phyloP scores from a whole-genome alignment of 768 basidiomycete genomes.

The Amanita thiersii region DNA sequence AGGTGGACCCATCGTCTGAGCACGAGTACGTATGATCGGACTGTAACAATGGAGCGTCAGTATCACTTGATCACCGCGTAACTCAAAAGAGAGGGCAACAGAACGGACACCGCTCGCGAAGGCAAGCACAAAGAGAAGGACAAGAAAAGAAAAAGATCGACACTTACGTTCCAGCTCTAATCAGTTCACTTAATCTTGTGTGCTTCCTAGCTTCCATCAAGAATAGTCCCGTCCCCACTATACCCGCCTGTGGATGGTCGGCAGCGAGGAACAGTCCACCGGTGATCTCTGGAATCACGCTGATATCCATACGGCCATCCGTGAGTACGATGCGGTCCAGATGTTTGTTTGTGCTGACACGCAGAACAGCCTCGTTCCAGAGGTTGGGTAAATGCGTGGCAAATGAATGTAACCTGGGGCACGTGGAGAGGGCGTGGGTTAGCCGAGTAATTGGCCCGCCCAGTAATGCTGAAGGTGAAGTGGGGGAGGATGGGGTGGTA shows the following conservation, averaged over 20 bases:
- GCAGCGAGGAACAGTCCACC: neutral
- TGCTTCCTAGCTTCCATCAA: constrained; percentile 49
- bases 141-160: constrained; percentile 12
- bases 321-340: constrained; percentile 38
- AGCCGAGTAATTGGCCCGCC: constrained; percentile 24
- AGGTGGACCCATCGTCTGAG: constrained; percentile 21
- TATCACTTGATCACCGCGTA: no score
- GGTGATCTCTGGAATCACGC: constrained; percentile 6
- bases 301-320: constrained; percentile 14
- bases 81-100: no score
- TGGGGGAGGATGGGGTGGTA: constrained; percentile 7
- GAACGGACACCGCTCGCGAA: neutral
- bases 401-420: constrained; percentile 36
- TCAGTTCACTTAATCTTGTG: constrained; percentile 40
- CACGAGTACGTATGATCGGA: constrained; percentile 26
- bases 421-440: constrained; percentile 26
- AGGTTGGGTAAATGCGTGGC: constrained; percentile 47
- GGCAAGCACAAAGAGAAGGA: constrained; percentile 5
- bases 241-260: constrained; percentile 15
- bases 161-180: constrained; percentile 46
- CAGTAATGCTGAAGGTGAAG: neutral
- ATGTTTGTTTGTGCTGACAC: constrained; percentile 37
- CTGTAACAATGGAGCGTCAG: constrained; percentile 11
- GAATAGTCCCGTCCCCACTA: constrained; percentile 45
- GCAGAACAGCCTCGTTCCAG: constrained; percentile 48